phyloP scores from a whole-genome alignment of 495 filamentous ascomycete genomes.

The Stereocaulon alpinum region DNA sequence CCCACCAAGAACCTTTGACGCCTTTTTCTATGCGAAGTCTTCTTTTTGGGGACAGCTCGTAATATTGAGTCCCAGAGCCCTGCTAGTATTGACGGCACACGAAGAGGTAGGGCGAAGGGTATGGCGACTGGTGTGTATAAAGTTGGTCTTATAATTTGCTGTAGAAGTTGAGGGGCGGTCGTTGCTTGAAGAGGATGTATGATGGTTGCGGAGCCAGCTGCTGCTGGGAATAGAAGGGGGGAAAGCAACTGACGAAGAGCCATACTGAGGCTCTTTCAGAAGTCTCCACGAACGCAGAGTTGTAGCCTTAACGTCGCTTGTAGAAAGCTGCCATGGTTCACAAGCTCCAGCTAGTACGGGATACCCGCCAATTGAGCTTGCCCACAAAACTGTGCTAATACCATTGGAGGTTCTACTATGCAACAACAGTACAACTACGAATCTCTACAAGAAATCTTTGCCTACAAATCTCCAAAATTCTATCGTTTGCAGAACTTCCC shows the following conservation, averaged over 20 bases:
- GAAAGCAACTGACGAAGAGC: conserved; percentile 4
- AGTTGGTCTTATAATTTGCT: conserved; percentile 2
- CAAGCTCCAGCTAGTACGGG: too few species aligned
- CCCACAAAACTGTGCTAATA: too few species aligned
- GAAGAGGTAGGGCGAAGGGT: conserved; percentile 1
- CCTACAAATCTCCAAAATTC: too few species aligned
- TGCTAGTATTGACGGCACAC: conserved; percentile 48
- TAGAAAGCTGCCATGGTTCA: neutral
- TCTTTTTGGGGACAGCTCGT: conserved; percentile 94
- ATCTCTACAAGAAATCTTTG: too few species aligned
- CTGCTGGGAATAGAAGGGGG: neutral
- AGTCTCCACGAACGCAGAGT: neutral
- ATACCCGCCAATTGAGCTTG: too few species aligned
- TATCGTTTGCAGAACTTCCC: too few species aligned
- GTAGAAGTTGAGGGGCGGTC: neutral
- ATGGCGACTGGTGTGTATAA: conserved; percentile 2
- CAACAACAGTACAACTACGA: too few species aligned
- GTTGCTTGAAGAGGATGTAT: neutral
- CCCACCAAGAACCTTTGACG: conserved; percentile 86
- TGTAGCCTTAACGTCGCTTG: neutral
- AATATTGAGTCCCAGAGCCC: conserved; percentile 89
- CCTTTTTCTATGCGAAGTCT: conserved; percentile 95
- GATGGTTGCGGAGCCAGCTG: neutral
- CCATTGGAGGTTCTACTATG: too few species aligned
- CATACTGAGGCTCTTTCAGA: neutral